phyloP scores from a whole-genome alignment of 169 alveolate species.

The Haemoproteus tartakovskyi region DNA sequence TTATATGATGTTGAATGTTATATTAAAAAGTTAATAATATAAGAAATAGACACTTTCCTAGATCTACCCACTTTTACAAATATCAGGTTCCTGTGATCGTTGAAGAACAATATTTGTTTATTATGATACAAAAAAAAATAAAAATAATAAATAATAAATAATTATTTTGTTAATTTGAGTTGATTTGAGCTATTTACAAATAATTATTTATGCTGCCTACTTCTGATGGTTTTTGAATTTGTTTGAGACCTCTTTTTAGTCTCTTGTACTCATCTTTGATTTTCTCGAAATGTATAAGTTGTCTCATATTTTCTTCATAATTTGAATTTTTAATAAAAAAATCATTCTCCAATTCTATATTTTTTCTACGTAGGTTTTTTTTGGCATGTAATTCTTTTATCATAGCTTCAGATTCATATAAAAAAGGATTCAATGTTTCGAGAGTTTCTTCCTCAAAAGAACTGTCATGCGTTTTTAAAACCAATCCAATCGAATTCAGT shows the following conservation, averaged over 20 bases:
- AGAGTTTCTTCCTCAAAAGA: constrained; percentile 18
- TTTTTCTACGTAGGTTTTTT: neutral
- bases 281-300: constrained; percentile 1
- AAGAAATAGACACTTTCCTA: no score
- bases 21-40: no score
- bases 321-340: constrained; percentile 21
- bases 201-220: no score
- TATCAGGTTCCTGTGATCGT: no score
- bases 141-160: no score
- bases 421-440: constrained; percentile 36
- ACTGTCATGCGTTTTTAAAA: neutral
- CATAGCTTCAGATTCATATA: constrained; percentile 25
- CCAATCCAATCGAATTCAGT: constrained; percentile 28
- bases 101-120: no score
- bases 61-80: no score
- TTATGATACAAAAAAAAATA: no score
- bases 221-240: no score
- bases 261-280: constrained; percentile 17
- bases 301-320: constrained; percentile 32
- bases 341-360: constrained; percentile 10
- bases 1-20: no score
- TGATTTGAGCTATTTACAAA: no score
- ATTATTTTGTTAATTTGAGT: no score
- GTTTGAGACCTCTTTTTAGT: neutral
- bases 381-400: constrained; percentile 26